These are phyloP conservation scores for Vitellaria paradoxa DNA, from an alignment of 179 eudicot species.

Conservation along the genomic window DNA sequence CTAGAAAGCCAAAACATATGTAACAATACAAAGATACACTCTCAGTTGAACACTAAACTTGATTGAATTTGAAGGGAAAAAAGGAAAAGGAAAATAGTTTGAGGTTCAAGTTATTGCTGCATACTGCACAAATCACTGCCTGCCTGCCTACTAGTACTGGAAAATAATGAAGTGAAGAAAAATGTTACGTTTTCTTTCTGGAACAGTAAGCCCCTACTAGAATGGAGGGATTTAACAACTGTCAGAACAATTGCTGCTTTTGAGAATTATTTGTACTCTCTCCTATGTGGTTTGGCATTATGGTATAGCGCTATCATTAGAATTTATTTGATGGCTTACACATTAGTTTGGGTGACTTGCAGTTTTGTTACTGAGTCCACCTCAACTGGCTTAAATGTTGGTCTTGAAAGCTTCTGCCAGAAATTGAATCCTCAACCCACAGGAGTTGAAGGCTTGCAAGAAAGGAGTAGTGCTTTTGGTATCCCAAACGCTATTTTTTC, in stretches of 20 bases:
- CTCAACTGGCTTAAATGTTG: slow-evolving; percentile 70
- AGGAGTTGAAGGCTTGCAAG: slow-evolving; percentile 29
- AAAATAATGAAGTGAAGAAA: neutral
- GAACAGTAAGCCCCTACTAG: neutral
- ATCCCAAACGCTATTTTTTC: slow-evolving; percentile 41
- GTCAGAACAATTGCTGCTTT: neutral
- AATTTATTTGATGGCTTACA: neutral
- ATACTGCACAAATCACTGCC: neutral
- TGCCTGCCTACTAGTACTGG: neutral
- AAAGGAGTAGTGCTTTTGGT: slow-evolving; percentile 33
- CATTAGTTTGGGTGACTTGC: slow-evolving; percentile 24
- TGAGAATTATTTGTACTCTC: neutral
- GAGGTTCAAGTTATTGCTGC: neutral
- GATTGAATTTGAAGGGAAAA: no score
- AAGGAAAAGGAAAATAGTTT: neutral
- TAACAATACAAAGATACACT: no score
- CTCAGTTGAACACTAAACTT: no score
- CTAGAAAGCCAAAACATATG: no score
- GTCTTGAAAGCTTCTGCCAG: slow-evolving; percentile 35
- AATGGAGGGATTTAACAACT: neutral
- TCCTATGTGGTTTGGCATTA: neutral
- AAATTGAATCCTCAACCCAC: slow-evolving; percentile 25
- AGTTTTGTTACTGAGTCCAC: slow-evolving; percentile 68
- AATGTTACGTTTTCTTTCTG: neutral
- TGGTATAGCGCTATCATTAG: no score